Conservation (phyloP, 1,284 basidiomycete genomes). For the Tetrapyrgos nigripes region DNA sequence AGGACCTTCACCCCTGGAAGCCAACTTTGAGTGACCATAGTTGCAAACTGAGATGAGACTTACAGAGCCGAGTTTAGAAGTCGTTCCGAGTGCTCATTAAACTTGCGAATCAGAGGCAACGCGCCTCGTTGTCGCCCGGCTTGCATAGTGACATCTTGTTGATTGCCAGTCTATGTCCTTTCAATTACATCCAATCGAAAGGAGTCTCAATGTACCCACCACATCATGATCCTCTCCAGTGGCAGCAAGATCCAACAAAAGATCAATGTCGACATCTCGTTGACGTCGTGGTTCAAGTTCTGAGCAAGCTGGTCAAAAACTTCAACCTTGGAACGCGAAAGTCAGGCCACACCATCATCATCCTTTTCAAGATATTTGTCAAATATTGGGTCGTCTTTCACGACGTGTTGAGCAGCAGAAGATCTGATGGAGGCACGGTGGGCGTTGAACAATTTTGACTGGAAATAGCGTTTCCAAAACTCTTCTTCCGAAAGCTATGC, state of each 20-base stretch:
- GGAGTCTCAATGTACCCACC: constrained; percentile 44
- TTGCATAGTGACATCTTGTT: constrained; percentile 94
- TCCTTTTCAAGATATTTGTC: constrained; percentile 95
- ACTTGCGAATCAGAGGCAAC: constrained; percentile 93
- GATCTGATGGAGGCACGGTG: constrained; percentile 93
- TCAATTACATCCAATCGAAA: constrained; percentile 5
- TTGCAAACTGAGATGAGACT: constrained; percentile 29
- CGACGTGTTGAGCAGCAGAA: constrained; percentile 82
- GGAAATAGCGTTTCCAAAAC: constrained; percentile 98
- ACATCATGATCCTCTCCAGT: constrained; percentile 93
- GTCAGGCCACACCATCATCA: constrained; percentile 80
- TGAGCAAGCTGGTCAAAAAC: constrained; percentile 36
- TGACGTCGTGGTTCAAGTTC: constrained; percentile 83
- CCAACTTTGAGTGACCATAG: constrained; percentile 11
- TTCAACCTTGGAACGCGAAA: background rate
- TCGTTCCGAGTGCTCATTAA: constrained; percentile 96
- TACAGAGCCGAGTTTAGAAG: constrained; percentile 81
- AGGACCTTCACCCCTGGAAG: constrained; percentile 60
- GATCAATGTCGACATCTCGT: constrained; percentile 72
- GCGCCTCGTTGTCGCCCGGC: constrained; percentile 88
- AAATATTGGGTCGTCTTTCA: constrained; percentile 93
- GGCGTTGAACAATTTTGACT: constrained; percentile 92
- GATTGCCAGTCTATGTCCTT: constrained; percentile 76
- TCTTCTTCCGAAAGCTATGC: constrained; percentile 83
- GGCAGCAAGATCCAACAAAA: constrained; percentile 87